A percentile compares a stretch with the other conserved stretches of the same genome.
phyloP scores from a whole-genome alignment of 2,329 filamentous ascomycete species.

The Alternaria arbusti region DNA sequence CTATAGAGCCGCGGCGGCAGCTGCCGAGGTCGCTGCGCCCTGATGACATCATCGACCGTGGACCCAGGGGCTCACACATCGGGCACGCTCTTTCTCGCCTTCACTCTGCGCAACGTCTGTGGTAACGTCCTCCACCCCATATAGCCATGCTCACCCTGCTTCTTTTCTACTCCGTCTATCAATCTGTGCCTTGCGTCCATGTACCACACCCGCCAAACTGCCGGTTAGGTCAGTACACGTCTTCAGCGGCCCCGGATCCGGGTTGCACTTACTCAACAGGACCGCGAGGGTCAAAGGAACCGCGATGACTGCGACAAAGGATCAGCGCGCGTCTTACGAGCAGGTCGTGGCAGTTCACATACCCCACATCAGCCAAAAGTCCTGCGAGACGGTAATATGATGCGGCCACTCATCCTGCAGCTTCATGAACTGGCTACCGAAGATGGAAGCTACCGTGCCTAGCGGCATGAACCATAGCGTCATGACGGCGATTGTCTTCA shows the following conservation, averaged over 20 bases:
- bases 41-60: neutral
- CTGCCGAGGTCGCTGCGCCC: neutral
- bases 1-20: neutral
- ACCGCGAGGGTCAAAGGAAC: slow-evolving; percentile 31
- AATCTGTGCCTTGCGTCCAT: slow-evolving; percentile 19
- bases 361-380: slow-evolving; percentile 41
- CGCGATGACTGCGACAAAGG: slow-evolving; percentile 18
- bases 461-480: slow-evolving; percentile 54
- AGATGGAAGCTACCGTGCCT: slow-evolving; percentile 41
- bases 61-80: neutral
- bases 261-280: neutral
- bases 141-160: slow-evolving; percentile 13
- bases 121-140: slow-evolving; percentile 24
- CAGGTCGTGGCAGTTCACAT: neutral
- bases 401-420: slow-evolving; percentile 24
- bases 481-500: slow-evolving; percentile 55
- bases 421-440: slow-evolving; percentile 40
- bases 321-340: neutral
- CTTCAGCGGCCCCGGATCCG: neutral
- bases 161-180: slow-evolving; percentile 8
- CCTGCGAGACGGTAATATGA: slow-evolving; percentile 31
- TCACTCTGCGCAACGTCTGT: neutral
- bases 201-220: slow-evolving; percentile 35
- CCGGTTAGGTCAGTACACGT: neutral
- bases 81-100: neutral